These are phyloP conservation scores for Mediolabrus comicus DNA, from an alignment of 108 stramenopile genomes.

Conservation along the genomic window DNA sequence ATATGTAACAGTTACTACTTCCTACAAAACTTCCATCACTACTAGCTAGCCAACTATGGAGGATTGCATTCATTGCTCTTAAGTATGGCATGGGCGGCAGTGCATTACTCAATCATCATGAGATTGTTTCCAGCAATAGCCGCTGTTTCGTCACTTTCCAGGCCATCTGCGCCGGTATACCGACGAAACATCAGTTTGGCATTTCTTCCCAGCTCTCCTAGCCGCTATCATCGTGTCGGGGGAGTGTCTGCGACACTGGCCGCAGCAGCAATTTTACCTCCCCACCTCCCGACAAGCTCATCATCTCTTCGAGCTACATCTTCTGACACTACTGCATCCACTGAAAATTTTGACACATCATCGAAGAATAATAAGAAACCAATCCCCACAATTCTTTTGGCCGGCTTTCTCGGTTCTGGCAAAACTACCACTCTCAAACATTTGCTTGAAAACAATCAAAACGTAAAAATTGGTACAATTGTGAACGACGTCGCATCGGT, in stretches of 20 bases:
- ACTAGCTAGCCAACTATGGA: too few species aligned
- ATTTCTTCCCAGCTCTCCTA: not conserved
- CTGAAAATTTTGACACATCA: not conserved
- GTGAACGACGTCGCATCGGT: conserved; percentile 96
- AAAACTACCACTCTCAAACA: conserved; percentile 93
- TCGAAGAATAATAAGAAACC: conserved; percentile 12
- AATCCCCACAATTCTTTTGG: conserved; percentile 85
- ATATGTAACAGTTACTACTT: too few species aligned
- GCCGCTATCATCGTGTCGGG: not conserved
- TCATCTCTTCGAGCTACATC: not conserved
- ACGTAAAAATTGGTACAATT: conserved; percentile 82
- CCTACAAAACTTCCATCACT: too few species aligned
- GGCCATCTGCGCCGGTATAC: not conserved
- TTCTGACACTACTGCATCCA: not conserved
- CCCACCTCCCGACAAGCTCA: not conserved
- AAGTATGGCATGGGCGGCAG: too few species aligned
- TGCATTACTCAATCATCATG: not conserved
- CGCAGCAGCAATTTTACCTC: not conserved
- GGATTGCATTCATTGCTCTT: too few species aligned
- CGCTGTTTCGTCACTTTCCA: not conserved
- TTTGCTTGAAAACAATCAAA: conserved; percentile 76
- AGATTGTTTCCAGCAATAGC: conserved; percentile 1
- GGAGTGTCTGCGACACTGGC: not conserved
- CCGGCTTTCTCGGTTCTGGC: conserved; percentile 94
- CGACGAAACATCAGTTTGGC: not conserved